Percentiles rank a stretch among this genome's conserved stretches.
These are phyloP conservation scores for Blastocystis sp. DNA, from an alignment of 352 stramenopile genomes.

Conservation along the genomic window DNA sequence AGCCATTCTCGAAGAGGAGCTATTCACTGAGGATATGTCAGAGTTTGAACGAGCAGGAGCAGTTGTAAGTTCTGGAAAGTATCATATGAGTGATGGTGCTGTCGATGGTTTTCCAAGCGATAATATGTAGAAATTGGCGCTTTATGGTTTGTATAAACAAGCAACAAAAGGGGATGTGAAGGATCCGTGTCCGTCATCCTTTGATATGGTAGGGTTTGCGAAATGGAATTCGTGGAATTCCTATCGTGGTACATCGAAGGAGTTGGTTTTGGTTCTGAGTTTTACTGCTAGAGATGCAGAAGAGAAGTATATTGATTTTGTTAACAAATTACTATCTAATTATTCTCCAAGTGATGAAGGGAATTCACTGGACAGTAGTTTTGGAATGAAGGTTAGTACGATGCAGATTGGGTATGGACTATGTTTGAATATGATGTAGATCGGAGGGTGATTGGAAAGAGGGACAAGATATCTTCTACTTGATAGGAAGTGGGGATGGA, in stretches of 20 bases:
- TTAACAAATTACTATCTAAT: slow-evolving; percentile 9
- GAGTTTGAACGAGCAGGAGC: slow-evolving; percentile 1
- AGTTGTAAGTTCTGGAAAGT: slow-evolving; percentile 10
- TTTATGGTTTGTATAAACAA: slow-evolving; percentile 43
- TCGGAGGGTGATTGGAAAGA: slow-evolving; percentile 35
- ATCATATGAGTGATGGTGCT: neutral
- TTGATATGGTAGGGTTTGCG: slow-evolving; percentile 60
- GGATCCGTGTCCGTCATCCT: neutral
- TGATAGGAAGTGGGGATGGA: slow-evolving; percentile 19
- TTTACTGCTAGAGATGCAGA: neutral
- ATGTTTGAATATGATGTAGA: neutral
- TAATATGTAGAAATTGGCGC: slow-evolving; percentile 1
- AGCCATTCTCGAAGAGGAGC: neutral
- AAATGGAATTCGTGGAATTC: slow-evolving; percentile 63
- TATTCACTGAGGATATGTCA: neutral
- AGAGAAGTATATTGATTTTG: slow-evolving; percentile 47
- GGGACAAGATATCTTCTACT: slow-evolving; percentile 16
- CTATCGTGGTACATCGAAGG: slow-evolving; percentile 5
- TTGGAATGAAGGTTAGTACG: slow-evolving; percentile 53
- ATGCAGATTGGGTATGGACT: neutral
- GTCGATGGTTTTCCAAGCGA: neutral
- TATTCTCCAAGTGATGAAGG: neutral
- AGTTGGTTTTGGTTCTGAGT: neutral
- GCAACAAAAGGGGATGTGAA: slow-evolving; percentile 15
- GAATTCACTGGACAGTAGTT: neutral